These are phyloP conservation scores for Pisolithus thermaeus DNA, from an alignment of 1,284 basidiomycete genomes.

Conservation along the genomic window DNA sequence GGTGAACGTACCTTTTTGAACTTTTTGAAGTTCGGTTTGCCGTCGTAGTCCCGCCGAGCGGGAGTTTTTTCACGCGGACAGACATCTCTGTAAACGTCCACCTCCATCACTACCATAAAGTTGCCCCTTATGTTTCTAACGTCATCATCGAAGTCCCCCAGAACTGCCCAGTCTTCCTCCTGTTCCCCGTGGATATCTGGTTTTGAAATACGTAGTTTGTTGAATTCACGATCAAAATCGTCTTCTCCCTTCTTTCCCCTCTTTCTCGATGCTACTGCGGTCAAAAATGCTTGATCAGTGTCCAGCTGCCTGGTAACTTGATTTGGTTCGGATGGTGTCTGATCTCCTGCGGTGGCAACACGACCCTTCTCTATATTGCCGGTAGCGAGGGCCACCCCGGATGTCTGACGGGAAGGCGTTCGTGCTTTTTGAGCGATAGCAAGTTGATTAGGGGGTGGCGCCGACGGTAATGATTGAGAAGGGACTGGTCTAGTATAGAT, in stretches of 20 bases:
- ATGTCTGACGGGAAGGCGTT: not conserved
- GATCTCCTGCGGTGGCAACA: not conserved
- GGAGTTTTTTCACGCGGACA: conserved; percentile 13
- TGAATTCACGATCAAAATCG: conserved; percentile 80
- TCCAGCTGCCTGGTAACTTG: conserved; percentile 31
- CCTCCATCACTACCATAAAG: conserved; percentile 79
- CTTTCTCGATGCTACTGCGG: conserved; percentile 68
- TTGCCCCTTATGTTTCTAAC: conserved; percentile 66
- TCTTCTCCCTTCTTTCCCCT: conserved; percentile 67
- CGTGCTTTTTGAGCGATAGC: not conserved
- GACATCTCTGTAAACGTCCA: conserved; percentile 42
- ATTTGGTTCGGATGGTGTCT: conserved; percentile 7
- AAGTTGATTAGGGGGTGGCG: not conserved
- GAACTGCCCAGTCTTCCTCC: conserved; percentile 53
- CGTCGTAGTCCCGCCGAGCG: conserved; percentile 41
- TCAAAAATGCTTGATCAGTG: conserved; percentile 62
- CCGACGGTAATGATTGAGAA: conserved; percentile 1
- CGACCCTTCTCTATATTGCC: not conserved
- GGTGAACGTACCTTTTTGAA: conserved; percentile 64
- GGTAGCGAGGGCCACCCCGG: not conserved
- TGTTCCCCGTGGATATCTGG: conserved; percentile 44
- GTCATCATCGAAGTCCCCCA: conserved; percentile 67
- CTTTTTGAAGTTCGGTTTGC: conserved; percentile 77
- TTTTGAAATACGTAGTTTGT: conserved; percentile 72
- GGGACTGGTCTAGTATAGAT: conserved; percentile 2